Evolutionary conservation across 345 rosid species (phyloP), one percentile per base, ranked within the genome.

Genomic region (Cardamine occulta): DNA sequence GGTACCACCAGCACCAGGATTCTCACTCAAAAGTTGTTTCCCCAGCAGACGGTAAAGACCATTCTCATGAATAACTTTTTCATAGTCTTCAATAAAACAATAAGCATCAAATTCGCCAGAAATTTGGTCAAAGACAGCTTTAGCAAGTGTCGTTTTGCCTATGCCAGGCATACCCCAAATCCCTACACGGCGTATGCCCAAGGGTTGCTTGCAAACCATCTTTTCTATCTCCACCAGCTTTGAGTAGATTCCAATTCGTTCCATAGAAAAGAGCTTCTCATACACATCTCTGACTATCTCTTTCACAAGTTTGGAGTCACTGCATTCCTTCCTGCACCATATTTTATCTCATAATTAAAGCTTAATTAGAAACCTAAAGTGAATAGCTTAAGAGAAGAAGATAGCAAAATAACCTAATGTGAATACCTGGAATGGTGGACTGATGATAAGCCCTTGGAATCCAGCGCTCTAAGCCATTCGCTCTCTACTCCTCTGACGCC

Each of bases 101-200:
- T 0, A 17, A 40, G 63, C 63, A 51, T 69, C 52, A 26, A 54
- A 69, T 0, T 0, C 52, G 0, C 12, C 1, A 24, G 28, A 39
- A 42, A 69, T 55, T 69, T 55, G 63, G 8, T 54, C 59, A 17
- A 40, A 69, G n/a, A 56, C 63, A 0, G 73, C 73, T 69, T 14
- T 23, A 17, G 63, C 73, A 69, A 69, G 52, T 18, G 63, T 55
- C 0, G 73, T 69, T 54, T 69, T 68, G 48, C 72, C 72, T 52
- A 67, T 67, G 14, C 72, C 72, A 53, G 59, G 60, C 72, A 53
- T 67, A 21, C 72, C 72, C 60, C 72, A 67, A 13, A 67, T 67
- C 0, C 72, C 72, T 28, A 67, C 47, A 35, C 61, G 0, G 2
- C 53, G 51, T 18, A 69, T 40, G 13, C 19, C 63, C 0, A 1